A percentile compares a stretch with the other conserved stretches of the same genome.
phyloP scores from a whole-genome alignment of 208 protist genomes.

The Herpetomonas samuelpessoai region DNA sequence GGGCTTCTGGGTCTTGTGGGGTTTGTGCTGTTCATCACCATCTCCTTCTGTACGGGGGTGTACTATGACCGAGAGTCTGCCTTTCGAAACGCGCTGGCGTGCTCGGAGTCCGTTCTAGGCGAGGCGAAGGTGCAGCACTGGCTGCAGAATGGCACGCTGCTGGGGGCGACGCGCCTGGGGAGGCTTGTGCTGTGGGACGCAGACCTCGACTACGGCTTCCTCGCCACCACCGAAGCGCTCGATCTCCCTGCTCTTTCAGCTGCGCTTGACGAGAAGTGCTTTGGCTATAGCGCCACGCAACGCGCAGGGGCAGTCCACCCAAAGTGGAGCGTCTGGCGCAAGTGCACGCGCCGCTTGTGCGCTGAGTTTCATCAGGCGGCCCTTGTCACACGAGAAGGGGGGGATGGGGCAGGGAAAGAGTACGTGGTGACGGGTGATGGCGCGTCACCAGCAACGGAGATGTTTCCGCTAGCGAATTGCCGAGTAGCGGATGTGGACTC shows the following conservation, averaged over 20 bases:
- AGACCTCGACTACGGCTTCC: conserved; percentile 74
- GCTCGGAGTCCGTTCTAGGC: conserved; percentile 43
- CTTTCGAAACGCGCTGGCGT: conserved; percentile 59
- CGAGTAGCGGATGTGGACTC: conserved; percentile 41
- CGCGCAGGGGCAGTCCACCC: conserved; percentile 25
- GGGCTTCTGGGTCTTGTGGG: conserved; percentile 46
- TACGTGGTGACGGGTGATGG: conserved; percentile 44
- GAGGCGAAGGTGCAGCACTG: conserved; percentile 37
- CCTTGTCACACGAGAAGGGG: not conserved
- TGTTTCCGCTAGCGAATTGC: conserved; percentile 68
- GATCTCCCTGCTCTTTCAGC: conserved; percentile 26
- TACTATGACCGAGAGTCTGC: conserved; percentile 70
- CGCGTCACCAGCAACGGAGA: conserved; percentile 24
- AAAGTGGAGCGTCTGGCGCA: conserved; percentile 48
- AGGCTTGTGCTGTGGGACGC: conserved; percentile 83
- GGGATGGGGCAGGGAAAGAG: conserved; percentile 1
- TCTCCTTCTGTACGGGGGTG: conserved; percentile 64
- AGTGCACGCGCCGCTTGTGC: conserved; percentile 75
- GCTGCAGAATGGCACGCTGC: conserved; percentile 79
- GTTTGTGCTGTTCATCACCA: conserved; percentile 51
- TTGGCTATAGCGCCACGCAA: conserved; percentile 29
- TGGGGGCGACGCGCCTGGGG: conserved; percentile 61
- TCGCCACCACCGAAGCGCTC: conserved; percentile 22
- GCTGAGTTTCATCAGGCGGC: conserved; percentile 68
- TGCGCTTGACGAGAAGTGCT: conserved; percentile 45